Percentiles rank a stretch among this genome's conserved stretches.
Evolutionary conservation across 176 grass and related monocot species (phyloP).

Genomic region (Carex scoparia): DNA sequence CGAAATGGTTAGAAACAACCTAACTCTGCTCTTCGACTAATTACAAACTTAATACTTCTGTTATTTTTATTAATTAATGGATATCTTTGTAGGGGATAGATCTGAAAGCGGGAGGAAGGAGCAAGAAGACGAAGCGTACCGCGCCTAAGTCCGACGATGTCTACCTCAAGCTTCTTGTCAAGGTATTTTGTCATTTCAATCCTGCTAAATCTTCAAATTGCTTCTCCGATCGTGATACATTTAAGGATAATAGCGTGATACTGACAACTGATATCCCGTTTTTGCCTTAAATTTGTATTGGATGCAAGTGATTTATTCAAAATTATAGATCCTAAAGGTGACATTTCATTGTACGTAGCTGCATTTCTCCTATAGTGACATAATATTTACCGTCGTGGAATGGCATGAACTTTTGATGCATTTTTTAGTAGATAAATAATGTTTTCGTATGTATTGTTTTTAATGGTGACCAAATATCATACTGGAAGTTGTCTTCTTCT

Average conservation of each 20-base stretch:
- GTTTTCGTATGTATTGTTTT: not conserved
- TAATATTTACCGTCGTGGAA: not conserved
- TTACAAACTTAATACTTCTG: not conserved
- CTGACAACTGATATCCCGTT: not conserved
- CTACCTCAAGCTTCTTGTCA: slow-evolving; percentile 72
- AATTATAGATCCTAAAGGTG: not conserved
- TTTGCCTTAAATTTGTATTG: not conserved
- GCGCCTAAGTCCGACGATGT: slow-evolving; percentile 71
- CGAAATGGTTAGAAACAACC: not conserved
- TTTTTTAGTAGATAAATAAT: not conserved
- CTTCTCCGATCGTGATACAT: not conserved
- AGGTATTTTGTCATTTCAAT: slow-evolving; percentile 28
- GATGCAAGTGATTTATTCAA: not conserved
- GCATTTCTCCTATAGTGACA: not conserved
- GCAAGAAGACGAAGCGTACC: slow-evolving; percentile 67
- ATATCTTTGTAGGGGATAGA: slow-evolving; percentile 45
- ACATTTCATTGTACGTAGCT: not conserved
- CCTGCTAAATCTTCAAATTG: not conserved
- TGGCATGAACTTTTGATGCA: not conserved
- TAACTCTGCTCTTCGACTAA: not conserved
- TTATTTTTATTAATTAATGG: not conserved
- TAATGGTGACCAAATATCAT: not conserved
- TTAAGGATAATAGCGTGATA: not conserved
- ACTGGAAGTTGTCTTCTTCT: not conserved
- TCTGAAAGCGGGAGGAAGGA: slow-evolving; percentile 61